Evolutionary conservation across 805 yeast species (phyloP), one percentile per base, ranked within the genome.

Genomic region (Saturnispora galanensis): DNA sequence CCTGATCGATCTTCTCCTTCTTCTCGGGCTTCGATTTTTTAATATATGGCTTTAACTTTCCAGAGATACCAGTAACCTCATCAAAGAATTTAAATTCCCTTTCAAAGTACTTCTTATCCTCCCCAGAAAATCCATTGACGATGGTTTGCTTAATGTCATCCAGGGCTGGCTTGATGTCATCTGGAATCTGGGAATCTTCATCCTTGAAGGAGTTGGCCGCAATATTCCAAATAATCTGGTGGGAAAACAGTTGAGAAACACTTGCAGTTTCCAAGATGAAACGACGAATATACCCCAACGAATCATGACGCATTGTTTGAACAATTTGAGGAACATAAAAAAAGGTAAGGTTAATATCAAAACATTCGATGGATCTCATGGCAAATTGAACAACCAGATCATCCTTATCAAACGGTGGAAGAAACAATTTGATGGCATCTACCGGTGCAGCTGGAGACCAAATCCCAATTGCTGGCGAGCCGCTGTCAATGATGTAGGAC

Each of bases 311-410:
- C 53, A 93, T 70, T 50, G 86, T 74, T 65, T 93, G 99, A 16
- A 93, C 98, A 62, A 93, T 87, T 61, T 93, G 98, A 2, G 99
- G 99, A 43, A 93, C 97, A 57, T 94, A 93, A 62, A 94, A 93
- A 67, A 94, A 93, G 0, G 96, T 86, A 50, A 83, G 66, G 54
- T 84, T 83, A 32, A 86, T 87, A 56, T 87, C 95, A 56, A 86
- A 95, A 16, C 79, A 72, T 60, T 88, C 96, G 50, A 93, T 67
- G 0, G 97, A 84, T 53, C 95, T 73, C 83, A 90, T 83, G 11
- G 95, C 82, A 58, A 81, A 93, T 63, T 93, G 99, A 47, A 86
- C 64, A 17, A 86, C 68, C 53, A 68, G 73, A 0, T 93, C 78
- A 55, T 84, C 76, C 30, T 64, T 64, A 31, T 81, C 80, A 58